Evolutionary conservation across 2,329 filamentous ascomycete genomes (phyloP).

Genomic region (Arthrobotrys sinensis): DNA sequence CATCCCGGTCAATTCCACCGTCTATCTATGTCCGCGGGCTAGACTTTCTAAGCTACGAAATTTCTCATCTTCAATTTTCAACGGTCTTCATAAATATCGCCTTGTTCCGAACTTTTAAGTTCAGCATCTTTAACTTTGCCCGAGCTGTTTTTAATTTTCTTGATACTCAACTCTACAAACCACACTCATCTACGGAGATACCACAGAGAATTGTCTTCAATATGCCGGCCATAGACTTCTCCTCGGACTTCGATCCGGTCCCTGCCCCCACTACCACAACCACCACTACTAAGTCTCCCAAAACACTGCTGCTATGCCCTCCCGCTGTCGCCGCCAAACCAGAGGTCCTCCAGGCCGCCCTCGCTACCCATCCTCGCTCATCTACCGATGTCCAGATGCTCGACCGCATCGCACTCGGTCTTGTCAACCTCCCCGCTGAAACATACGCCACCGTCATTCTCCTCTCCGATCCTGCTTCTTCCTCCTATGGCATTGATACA

Average conservation of each 20-base stretch:
- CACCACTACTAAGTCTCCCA: slow-evolving; percentile 65
- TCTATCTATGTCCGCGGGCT: slow-evolving; percentile 29
- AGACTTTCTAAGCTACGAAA: too few relatives aligned
- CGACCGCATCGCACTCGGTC: slow-evolving; percentile 86
- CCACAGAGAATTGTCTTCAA: not conserved
- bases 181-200: too few relatives aligned
- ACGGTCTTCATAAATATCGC: not conserved
- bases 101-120: not conserved
- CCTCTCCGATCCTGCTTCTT: slow-evolving; percentile 78
- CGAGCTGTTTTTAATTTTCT: not conserved
- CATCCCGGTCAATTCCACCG: too few relatives aligned
- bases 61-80: too few relatives aligned
- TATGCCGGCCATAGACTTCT: slow-evolving; percentile 71
- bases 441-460: slow-evolving; percentile 90
- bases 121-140: too few relatives aligned
- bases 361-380: slow-evolving; percentile 77
- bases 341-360: slow-evolving; percentile 79
- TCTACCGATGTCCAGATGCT: slow-evolving; percentile 96
- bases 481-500: slow-evolving; percentile 74
- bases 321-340: slow-evolving; percentile 90
- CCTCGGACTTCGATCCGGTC: slow-evolving; percentile 70
- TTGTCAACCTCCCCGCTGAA: slow-evolving; percentile 81
- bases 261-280: slow-evolving; percentile 36
- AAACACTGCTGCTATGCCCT: slow-evolving; percentile 88
- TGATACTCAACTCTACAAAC: not conserved